Evolutionary conservation across 108 stramenopile genomes (phyloP).

Genomic region (Cyclotella cryptica): DNA sequence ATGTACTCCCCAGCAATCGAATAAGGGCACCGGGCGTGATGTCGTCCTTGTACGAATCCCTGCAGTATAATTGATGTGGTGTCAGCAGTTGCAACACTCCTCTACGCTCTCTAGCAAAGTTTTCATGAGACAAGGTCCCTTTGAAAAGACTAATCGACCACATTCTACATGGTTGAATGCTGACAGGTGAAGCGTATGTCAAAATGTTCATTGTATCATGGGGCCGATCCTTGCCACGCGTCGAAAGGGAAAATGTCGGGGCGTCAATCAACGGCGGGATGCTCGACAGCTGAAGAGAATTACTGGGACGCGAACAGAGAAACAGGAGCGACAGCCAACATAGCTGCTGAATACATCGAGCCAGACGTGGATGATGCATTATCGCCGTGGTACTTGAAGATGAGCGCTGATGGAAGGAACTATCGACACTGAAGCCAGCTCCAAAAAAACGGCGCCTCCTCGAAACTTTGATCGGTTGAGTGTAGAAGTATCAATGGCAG

Average conservation of each 20-base stretch:
- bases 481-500: too few species aligned
- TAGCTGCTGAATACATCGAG: background rate
- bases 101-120: conserved; percentile 57
- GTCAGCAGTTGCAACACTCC: conserved; percentile 77
- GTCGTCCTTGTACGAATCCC: background rate
- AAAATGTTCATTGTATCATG: conserved; percentile 78
- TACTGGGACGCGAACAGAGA: background rate
- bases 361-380: background rate
- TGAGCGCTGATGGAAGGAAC: too few species aligned
- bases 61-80: conserved; percentile 38
- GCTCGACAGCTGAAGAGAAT: conserved; percentile 31
- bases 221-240: conserved; percentile 13
- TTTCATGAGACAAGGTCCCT: conserved; percentile 70
- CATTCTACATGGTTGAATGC: conserved; percentile 68
- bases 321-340: background rate
- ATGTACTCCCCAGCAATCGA: conserved; percentile 66
- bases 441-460: too few species aligned
- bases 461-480: too few species aligned
- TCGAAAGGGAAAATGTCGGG: conserved; percentile 80
- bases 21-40: conserved; percentile 38
- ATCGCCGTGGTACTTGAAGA: background rate
- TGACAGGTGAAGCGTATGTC: conserved; percentile 85
- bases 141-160: conserved; percentile 84
- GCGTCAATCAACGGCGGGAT: conserved; percentile 77
- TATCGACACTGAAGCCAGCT: too few species aligned